Evolutionary conservation across 129 eudicot genomes (phyloP), one percentile per base, ranked within the genome.

Genomic region (Pittosporum tobira): DNA sequence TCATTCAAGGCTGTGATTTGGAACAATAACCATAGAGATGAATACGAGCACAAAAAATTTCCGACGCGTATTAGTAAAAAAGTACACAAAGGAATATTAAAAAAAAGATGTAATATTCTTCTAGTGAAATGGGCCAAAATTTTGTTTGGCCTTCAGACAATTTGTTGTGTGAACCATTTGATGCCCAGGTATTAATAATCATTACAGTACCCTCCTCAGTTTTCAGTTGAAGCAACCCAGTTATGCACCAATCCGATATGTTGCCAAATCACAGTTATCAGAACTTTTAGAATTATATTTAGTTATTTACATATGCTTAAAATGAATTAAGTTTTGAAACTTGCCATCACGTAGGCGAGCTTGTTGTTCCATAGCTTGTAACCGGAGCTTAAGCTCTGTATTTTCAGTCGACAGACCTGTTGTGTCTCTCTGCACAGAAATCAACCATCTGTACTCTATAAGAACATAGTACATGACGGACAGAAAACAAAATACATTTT

Each of bases 301-400:
- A 8, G n/a, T n/a, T n/a, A n/a, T 34, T 34, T 34, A 6, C 40
- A 40, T 15, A 61, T 45, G 55, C 38, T 22, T 16, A 12, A 11
- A 27, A 61, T 20, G n/a, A 1, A 57, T 36, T 2, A n/a, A 37
- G 15, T 14, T 21, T 12, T 15, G 44, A 61, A 51, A 15, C 80
- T 38, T 74, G 84, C 99, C 96, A 72, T 87, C 91, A 12, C 96
- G 94, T n/a, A 88, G 55, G 27, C 84, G 95, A 74, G 97, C 95
- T 62, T 84, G 97, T 72, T 88, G 97, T 73, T 85, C 97, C 95
- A 89, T 79, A 58, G 95, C 87, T 71, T 89, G 93, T 58, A 84
- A 75, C 25, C 84, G 74, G 53, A 80, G 71, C 78, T 83, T 88
- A 45, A 82, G 95, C 61, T 82, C 97, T 15, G 95, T 81, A 61